phyloP scores from a whole-genome alignment of 2,329 filamentous ascomycete genomes.

The Aspergillus clavatus region DNA sequence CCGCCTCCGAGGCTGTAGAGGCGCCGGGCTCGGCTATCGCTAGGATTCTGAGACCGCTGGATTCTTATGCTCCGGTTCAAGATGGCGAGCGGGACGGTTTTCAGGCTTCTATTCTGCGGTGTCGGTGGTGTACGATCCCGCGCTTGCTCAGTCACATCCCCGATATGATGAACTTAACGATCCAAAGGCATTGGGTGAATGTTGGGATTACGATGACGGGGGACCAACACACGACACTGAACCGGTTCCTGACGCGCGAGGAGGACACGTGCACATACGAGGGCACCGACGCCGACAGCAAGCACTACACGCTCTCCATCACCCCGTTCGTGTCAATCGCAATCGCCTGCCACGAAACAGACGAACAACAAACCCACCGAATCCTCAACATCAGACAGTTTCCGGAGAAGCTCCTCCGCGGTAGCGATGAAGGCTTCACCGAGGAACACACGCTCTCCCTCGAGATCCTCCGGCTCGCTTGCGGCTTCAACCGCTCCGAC shows the following conservation, averaged over 20 bases:
- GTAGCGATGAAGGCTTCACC: constrained; percentile 26
- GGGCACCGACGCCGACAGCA: constrained; percentile 10
- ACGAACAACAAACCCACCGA: constrained; percentile 7
- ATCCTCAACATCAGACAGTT: constrained; percentile 21
- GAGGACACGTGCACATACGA: constrained; percentile 14
- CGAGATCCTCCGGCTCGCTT: constrained; percentile 33
- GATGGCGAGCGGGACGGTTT: constrained; percentile 25
- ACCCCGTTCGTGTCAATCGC: constrained; percentile 16
- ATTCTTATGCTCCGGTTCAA: constrained; percentile 29
- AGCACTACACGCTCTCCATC: constrained; percentile 20
- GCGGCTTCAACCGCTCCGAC: constrained; percentile 17
- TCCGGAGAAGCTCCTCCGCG: constrained; percentile 29
- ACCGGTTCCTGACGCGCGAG: constrained; percentile 19
- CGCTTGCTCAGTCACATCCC: constrained; percentile 33
- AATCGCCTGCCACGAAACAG: constrained; percentile 14
- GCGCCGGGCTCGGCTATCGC: constrained; percentile 18
- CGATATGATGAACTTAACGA: constrained; percentile 28
- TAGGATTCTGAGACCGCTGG: constrained; percentile 32
- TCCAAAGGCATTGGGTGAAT: constrained; percentile 33
- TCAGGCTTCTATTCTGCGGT: constrained; percentile 34
- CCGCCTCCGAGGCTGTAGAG: background rate
- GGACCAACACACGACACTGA: constrained; percentile 13
- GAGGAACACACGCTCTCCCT: constrained; percentile 29
- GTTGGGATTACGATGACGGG: constrained; percentile 19
- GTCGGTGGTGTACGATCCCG: constrained; percentile 37